Base-by-base conservation (phyloP, 371 early-diverging fungal species). In the Rhizopus stolonifer region DNA sequence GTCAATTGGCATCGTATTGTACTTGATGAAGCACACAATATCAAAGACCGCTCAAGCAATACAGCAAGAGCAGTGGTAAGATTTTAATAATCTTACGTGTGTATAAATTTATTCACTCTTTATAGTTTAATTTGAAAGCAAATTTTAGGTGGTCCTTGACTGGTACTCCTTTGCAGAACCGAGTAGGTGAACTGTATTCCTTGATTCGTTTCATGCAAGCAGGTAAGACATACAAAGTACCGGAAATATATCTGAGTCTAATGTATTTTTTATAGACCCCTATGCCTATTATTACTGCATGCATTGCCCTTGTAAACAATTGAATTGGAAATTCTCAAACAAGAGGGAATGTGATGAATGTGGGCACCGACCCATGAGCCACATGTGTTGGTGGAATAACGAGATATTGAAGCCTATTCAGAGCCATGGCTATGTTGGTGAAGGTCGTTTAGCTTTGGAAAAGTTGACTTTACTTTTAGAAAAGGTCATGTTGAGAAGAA, bases 101-200 rank as follows among this genome's bases (percentile, higher is more conserved):
- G 14, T 11, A 9, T 22, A 11, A 33, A 11, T 45, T 26, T 24
- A 19, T 50, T 32, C 13, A 10, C 11, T 23, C 18, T 25, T 22
- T 46, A 24, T 25, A 83, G 78, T 96, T 93, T 69, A 82, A 79
- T 17, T 69, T 99, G n/a, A 62, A 85, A 9, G 69, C 85, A 17
- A 69, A 85, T 5, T 83, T 72, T 61, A 88, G 87, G 45, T 97
- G 99, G 94, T 85, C 90, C 0, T 71, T 99, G 7, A 90, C 92
- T 1, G 99, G 99, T 11, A 99, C 99, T 3, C 99, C 99, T 10
- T 75, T 99, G 57, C 99, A 99, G 60, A 99, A 99, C 70, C 89
- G 97, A 18, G 91, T 99, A 1, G 96, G 93, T 48, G 97, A 97
- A 75, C 77, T 99, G 18, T 99, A 94, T 73, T 91, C 96, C 4